Evolutionary conservation across 768 basidiomycete genomes (phyloP).

Genomic region (Tulasnella sp.): DNA sequence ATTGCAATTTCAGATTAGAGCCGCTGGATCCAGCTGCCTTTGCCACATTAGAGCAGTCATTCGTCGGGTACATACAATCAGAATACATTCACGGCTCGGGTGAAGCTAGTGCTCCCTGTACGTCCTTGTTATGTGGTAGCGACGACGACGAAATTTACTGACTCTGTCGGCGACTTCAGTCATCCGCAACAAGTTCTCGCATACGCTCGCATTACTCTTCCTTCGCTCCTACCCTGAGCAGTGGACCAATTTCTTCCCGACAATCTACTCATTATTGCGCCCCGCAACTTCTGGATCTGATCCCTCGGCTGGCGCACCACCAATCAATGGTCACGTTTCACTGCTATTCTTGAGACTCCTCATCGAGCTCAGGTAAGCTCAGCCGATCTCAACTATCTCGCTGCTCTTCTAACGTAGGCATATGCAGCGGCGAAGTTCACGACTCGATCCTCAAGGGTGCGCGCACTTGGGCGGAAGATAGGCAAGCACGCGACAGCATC

Average conservation of each 20-base stretch:
- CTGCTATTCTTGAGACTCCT: conserved; percentile 88
- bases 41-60: conserved; percentile 58
- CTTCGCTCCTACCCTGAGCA: conserved; percentile 80
- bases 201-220: conserved; percentile 85
- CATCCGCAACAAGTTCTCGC: conserved; percentile 91
- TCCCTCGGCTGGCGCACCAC: conserved; percentile 41
- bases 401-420: neutral
- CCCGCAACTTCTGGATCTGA: conserved; percentile 39
- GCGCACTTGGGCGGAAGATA: conserved; percentile 60
- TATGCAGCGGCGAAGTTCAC: conserved; percentile 81
- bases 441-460: conserved; percentile 92
- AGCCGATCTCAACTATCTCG: neutral
- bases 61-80: conserved; percentile 77
- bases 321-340: conserved; percentile 79
- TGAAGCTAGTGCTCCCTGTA: conserved; percentile 77
- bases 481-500: conserved; percentile 76
- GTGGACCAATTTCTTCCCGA: conserved; percentile 81
- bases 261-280: conserved; percentile 70
- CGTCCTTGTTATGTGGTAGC: conserved; percentile 28
- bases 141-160: conserved; percentile 28
- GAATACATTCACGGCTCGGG: conserved; percentile 85
- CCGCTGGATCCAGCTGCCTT: conserved; percentile 36
- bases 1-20: conserved; percentile 38
- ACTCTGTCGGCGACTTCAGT: conserved; percentile 47
- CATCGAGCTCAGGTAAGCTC: conserved; percentile 60